Evolutionary conservation across 768 basidiomycete genomes (phyloP).

Genomic region (Mycena rebaudengoi): DNA sequence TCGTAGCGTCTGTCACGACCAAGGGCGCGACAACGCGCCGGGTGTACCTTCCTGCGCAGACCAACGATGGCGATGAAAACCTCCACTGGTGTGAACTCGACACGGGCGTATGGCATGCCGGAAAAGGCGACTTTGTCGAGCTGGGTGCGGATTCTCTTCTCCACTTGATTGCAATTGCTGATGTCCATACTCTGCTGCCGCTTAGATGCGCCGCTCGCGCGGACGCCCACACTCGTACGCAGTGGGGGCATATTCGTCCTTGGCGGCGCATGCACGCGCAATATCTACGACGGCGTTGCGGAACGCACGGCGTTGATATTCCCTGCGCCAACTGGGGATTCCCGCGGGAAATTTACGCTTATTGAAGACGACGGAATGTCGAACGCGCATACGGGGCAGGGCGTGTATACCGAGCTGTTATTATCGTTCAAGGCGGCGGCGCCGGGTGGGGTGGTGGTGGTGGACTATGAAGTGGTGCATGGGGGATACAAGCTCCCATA

Average conservation of each 20-base stretch:
- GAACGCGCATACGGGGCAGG: constrained; percentile 20
- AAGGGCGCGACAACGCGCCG: constrained; percentile 26
- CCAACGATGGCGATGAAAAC: constrained; percentile 22
- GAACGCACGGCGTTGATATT: constrained; percentile 25
- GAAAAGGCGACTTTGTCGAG: constrained; percentile 21
- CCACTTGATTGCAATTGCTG: neutral
- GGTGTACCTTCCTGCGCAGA: constrained; percentile 23
- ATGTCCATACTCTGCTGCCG: neutral
- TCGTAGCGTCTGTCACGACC: constrained; percentile 25
- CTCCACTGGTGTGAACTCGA: constrained; percentile 27
- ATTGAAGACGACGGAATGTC: constrained; percentile 28
- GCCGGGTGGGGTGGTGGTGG: constrained; percentile 14
- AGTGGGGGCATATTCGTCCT: constrained; percentile 18
- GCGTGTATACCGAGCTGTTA: constrained; percentile 22
- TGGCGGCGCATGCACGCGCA: constrained; percentile 21
- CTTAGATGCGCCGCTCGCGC: constrained; percentile 18
- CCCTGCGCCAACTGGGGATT: constrained; percentile 19
- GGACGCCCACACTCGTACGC: constrained; percentile 24
- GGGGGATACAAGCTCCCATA: constrained; percentile 22
- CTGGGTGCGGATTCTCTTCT: constrained; percentile 7
- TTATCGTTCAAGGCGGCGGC: constrained; percentile 17
- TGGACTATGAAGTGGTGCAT: constrained; percentile 22
- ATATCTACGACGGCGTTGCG: constrained; percentile 28
- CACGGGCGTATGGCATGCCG: constrained; percentile 27
- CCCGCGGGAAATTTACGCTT: constrained; percentile 22